Percentiles rank a stretch among this genome's conserved stretches.
phyloP scores from a whole-genome alignment of 768 basidiomycete species.

The Boletales sp. region DNA sequence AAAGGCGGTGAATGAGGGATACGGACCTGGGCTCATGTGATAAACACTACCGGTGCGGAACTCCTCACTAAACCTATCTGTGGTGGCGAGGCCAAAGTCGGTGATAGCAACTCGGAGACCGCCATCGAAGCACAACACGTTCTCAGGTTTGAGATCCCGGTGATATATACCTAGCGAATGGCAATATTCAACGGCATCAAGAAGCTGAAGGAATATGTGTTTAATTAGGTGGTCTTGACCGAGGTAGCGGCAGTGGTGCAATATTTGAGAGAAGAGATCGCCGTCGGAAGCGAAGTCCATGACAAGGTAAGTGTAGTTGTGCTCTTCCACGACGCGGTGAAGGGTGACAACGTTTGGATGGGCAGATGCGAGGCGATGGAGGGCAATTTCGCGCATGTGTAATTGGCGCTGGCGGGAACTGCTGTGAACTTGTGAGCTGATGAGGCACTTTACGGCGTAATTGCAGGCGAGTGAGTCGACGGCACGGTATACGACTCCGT shows the following conservation, averaged over 20 bases:
- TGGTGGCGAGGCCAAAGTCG: conserved; percentile 94
- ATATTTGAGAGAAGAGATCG: conserved; percentile 90
- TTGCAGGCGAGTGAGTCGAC: conserved; percentile 54
- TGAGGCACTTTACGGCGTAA: conserved; percentile 91
- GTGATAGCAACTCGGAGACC: conserved; percentile 82
- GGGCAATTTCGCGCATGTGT: conserved; percentile 85
- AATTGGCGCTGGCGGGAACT: conserved; percentile 60
- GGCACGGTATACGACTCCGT: conserved; percentile 93
- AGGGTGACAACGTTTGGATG: conserved; percentile 85
- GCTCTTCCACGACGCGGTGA: conserved; percentile 84
- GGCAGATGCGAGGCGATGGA: conserved; percentile 70
- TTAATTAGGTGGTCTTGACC: conserved; percentile 84
- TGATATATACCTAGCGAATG: conserved; percentile 92
- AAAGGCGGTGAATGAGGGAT: conserved; percentile 5
- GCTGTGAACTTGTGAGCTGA: conserved; percentile 45
- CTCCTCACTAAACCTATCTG: conserved; percentile 79
- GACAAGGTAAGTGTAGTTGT: conserved; percentile 79
- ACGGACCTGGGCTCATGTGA: conserved; percentile 92
- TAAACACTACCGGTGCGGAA: conserved; percentile 97
- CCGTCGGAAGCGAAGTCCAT: conserved; percentile 92
- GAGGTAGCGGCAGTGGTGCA: conserved; percentile 69
- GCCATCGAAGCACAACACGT: conserved; percentile 79
- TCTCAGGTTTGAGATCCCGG: conserved; percentile 97
- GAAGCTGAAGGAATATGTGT: conserved; percentile 86
- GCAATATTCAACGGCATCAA: conserved; percentile 92